phyloP scores from a whole-genome alignment of 345 rosid species.

The Brassica cretica region DNA sequence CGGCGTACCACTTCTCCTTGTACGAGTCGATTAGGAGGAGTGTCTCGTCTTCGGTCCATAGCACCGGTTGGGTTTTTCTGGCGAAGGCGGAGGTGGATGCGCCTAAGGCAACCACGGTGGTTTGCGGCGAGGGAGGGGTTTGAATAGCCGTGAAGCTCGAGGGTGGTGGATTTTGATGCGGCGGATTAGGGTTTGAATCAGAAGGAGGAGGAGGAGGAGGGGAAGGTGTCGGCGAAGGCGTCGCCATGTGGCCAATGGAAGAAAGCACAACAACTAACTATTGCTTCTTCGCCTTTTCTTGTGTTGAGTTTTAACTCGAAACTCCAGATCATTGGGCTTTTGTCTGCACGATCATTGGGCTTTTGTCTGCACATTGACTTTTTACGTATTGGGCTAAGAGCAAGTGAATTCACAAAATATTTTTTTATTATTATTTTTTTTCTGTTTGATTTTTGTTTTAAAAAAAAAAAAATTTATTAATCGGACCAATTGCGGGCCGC shows the following conservation, averaged over 20 bases:
- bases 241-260: not conserved
- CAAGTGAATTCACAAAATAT: too few relatives aligned
- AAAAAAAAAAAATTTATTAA: too few relatives aligned
- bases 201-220: conserved; percentile 9
- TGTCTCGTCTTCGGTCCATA: conserved; percentile 79
- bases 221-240: conserved; percentile 10
- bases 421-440: too few relatives aligned
- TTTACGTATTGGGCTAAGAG: too few relatives aligned
- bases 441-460: too few relatives aligned
- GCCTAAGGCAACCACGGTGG: conserved; percentile 28
- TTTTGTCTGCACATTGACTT: not conserved
- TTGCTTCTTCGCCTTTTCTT: not conserved
- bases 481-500: too few relatives aligned
- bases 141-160: not conserved
- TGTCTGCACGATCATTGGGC: not conserved
- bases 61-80: conserved; percentile 60
- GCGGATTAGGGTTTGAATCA: conserved; percentile 40
- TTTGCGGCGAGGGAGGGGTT: conserved; percentile 6
- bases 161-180: conserved; percentile 6
- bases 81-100: conserved; percentile 28
- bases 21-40: conserved; percentile 60
- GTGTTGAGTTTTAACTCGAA: not conserved
- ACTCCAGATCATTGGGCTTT: not conserved
- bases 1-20: conserved; percentile 74
- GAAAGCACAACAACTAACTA: not conserved